Conservation (phyloP, 192 early-diverging fungal genomes). For the Linnemannia hyalina region DNA sequence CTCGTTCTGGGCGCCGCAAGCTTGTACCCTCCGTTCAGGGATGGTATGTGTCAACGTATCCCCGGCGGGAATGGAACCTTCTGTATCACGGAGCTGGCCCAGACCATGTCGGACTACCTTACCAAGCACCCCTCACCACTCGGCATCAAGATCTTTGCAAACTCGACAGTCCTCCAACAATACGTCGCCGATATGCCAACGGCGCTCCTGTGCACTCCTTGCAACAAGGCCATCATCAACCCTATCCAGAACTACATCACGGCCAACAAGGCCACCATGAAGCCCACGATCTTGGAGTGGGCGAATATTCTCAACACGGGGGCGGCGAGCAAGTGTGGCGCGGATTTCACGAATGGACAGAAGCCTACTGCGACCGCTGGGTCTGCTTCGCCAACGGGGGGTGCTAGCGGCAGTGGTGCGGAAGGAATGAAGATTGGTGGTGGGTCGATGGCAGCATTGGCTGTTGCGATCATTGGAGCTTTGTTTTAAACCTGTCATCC, state of each 20-base stretch:
- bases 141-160: conserved; percentile 29
- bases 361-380: neutral
- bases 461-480: neutral
- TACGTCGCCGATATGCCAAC: conserved; percentile 36
- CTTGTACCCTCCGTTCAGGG: conserved; percentile 21
- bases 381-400: neutral
- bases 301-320: conserved; percentile 27
- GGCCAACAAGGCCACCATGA: conserved; percentile 16
- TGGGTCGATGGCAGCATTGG: neutral
- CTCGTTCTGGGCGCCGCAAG: conserved; percentile 26
- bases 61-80: conserved; percentile 30
- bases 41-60: conserved; percentile 37
- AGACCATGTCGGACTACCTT: conserved; percentile 23
- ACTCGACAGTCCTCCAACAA: conserved; percentile 26
- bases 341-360: conserved; percentile 36
- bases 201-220: conserved; percentile 36
- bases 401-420: neutral
- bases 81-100: conserved; percentile 28
- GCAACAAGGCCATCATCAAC: conserved; percentile 56
- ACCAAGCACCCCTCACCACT: conserved; percentile 26
- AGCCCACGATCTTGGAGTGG: conserved; percentile 15
- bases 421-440: neutral
- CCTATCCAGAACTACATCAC: conserved; percentile 37
- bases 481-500: neutral
- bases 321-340: conserved; percentile 39